phyloP scores from a whole-genome alignment of 257 asterid genomes.

The Agastache rugosa region DNA sequence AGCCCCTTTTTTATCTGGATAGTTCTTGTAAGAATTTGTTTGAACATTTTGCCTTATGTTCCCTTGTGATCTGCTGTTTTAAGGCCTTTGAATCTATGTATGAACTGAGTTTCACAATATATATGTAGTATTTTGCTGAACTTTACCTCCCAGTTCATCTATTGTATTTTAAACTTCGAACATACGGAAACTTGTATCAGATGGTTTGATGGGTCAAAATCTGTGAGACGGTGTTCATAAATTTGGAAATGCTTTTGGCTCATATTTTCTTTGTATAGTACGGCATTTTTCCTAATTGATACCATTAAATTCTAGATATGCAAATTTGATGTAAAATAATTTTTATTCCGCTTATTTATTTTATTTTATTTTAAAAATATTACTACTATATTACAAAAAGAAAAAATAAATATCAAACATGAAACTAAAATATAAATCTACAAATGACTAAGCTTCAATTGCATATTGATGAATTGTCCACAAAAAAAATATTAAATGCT shows the following conservation, averaged over 20 bases:
- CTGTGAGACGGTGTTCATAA: no score
- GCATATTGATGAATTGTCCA: neutral
- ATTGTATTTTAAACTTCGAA: neutral
- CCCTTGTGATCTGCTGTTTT: neutral
- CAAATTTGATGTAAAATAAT: neutral
- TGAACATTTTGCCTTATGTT: conserved; percentile 7
- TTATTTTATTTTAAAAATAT: no score
- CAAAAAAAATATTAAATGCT: no score
- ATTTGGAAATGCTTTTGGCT: neutral
- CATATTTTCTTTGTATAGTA: neutral
- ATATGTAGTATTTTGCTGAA: neutral
- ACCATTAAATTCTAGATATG: neutral
- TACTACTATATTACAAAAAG: no score
- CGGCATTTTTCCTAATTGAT: neutral
- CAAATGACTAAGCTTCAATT: neutral
- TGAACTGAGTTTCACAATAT: neutral
- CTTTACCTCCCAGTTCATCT: neutral
- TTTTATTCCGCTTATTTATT: no score
- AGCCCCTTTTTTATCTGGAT: neutral
- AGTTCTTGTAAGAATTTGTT: neutral
- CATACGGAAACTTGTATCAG: no score
- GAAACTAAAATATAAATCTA: neutral
- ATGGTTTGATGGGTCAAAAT: no score
- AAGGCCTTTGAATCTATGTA: neutral
- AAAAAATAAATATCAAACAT: neutral